Base-by-base conservation (phyloP, 2,329 filamentous ascomycete species). In the Cylindrodendrum hubeiense region DNA sequence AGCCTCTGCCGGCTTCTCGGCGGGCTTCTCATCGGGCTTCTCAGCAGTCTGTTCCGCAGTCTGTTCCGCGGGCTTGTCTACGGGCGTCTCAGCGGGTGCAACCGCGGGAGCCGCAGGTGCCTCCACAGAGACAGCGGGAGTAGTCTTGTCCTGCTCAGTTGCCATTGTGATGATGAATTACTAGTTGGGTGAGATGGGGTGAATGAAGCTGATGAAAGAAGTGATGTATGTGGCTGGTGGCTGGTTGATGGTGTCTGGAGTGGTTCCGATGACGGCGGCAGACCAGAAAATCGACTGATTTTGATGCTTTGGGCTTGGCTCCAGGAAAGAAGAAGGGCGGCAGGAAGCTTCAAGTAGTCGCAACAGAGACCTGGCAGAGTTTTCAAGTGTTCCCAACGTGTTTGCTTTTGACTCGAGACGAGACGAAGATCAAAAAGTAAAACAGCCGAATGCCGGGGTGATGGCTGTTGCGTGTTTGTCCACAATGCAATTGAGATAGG, bases 141-240 rank as follows among this genome's bases (percentile, higher is more conserved):
- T 47, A 49, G 61, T 67, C 65, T 74, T 72, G 15, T 73, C 66
- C 56, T 78, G 71, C 66, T 78, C 74, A 54, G 74, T 55, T 63
- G 78, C 68, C 77, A 79, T 79, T 69, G 60, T 53, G 41, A 50
- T 28, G 53, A 28, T 26, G n/a, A 43, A 19, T 9, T 24, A 37
- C 5, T 17, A 37, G 6, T 19, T 26, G 24, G 22, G 21, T 46
- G 46, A 30, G 24, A n/a, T 19, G 26, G 4, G 30, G 43, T 44
- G 41, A 30, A 37, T 46, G 52, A 19, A 17, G 47, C 26, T 19
- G 41, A 33, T 46, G 55, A 53, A 65, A 50, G 55, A 30, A 19
- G 13, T 49, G 39, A 12, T 46, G 43, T 26, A 43, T 10, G 37
- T 28, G 33, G 19, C 24, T 26, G 51, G 33, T 39, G 24, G 26